A percentile compares a stretch with the other conserved stretches of the same genome.
phyloP scores from a whole-genome alignment of 331 rosid genomes.

The Cydonia oblonga region DNA sequence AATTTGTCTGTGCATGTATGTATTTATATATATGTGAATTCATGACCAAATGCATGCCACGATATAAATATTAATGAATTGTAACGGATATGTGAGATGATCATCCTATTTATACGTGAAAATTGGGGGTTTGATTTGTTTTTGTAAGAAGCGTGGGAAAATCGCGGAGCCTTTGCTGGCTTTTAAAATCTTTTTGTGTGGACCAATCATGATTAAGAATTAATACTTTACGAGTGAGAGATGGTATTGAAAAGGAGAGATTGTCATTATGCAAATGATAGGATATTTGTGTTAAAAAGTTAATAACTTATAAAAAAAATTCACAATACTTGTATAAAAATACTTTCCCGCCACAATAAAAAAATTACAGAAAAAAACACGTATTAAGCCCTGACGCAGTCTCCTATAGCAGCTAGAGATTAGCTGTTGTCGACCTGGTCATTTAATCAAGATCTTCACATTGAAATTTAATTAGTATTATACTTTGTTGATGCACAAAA shows the following conservation, averaged over 20 bases:
- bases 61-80: background rate
- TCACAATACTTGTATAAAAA: fast-evolving
- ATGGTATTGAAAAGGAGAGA: background rate
- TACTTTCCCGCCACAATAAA: too few species aligned
- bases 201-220: background rate
- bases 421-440: background rate
- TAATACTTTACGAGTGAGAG: background rate
- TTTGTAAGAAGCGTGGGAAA: constrained; percentile 52
- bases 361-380: background rate
- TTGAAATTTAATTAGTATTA: background rate
- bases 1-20: background rate
- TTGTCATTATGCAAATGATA: fast-evolving
- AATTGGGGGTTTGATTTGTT: background rate
- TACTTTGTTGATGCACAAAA: too few species aligned
- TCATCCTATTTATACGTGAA: background rate
- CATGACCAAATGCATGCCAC: background rate
- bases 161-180: constrained; percentile 24
- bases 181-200: background rate
- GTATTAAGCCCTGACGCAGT: background rate
- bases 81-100: background rate
- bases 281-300: too few species aligned
- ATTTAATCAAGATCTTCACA: background rate
- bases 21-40: background rate
- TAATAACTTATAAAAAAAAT: too few species aligned
- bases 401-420: background rate